These are phyloP conservation scores for Sisymbrium altissimum DNA, from an alignment of 345 rosid species.

Conservation along the genomic window DNA sequence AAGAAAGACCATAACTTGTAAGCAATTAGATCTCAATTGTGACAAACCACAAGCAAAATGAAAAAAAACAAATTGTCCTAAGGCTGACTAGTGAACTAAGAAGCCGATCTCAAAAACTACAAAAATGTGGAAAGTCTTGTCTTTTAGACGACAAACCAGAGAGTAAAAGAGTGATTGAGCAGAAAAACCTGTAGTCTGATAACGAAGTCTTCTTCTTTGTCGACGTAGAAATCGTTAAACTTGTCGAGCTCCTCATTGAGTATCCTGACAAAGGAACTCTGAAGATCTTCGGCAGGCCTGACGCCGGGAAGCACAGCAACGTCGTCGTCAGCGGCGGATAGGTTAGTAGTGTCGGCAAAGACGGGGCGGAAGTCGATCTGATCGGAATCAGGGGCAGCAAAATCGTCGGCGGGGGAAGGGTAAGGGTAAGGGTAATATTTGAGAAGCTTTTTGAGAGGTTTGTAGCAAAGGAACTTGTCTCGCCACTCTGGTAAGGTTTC, in stretches of 20 bases:
- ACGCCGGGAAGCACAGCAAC: neutral
- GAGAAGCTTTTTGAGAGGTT: slow-evolving; percentile 84
- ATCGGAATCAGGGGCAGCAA: neutral
- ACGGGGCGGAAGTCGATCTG: slow-evolving; percentile 20
- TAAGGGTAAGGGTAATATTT: slow-evolving; percentile 47
- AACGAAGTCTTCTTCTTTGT: slow-evolving; percentile 86
- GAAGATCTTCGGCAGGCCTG: slow-evolving; percentile 39
- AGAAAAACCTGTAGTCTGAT: slow-evolving; percentile 54
- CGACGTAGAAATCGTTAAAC: slow-evolving; percentile 85
- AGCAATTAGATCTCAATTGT: neutral
- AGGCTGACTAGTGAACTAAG: neutral
- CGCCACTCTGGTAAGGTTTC: slow-evolving; percentile 94
- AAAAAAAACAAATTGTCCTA: too few relatives aligned
- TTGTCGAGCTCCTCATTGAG: slow-evolving; percentile 88
- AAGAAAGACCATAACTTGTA: neutral
- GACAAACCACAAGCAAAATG: neutral
- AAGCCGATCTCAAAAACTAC: neutral
- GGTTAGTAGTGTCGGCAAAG: slow-evolving; percentile 27
- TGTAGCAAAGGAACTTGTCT: slow-evolving; percentile 92
- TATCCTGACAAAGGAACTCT: slow-evolving; percentile 68
- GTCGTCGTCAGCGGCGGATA: neutral
- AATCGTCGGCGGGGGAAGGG: slow-evolving; percentile 12
- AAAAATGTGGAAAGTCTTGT: neutral
- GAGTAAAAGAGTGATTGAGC: too few relatives aligned
- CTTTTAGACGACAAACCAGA: neutral